Conservation (phyloP, 768 basidiomycete genomes). For the Leccinellum rugosiceps region DNA sequence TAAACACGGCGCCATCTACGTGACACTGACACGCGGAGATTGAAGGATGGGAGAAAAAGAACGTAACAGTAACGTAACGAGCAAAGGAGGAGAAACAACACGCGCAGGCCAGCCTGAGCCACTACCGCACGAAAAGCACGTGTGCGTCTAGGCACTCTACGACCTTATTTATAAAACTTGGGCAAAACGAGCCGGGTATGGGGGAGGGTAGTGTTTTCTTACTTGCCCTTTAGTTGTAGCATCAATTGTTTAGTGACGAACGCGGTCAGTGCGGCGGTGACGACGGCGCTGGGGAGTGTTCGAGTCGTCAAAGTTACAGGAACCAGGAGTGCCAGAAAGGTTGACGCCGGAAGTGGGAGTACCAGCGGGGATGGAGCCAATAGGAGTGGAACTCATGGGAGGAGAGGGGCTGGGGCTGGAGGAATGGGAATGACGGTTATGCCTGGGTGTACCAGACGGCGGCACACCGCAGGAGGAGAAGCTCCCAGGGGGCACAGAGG, state of each 20-base stretch:
- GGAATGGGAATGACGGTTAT: neutral
- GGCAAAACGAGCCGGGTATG: neutral
- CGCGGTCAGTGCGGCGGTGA: slow-evolving; percentile 1
- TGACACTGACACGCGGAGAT: neutral
- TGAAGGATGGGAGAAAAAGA: neutral
- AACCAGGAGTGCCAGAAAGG: neutral
- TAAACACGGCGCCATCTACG: neutral
- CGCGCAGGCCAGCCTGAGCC: neutral
- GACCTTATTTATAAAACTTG: neutral
- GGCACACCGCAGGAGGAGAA: no score
- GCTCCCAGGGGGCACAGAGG: no score
- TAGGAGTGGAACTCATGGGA: neutral
- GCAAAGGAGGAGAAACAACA: neutral
- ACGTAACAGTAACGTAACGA: neutral
- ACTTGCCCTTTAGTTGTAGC: neutral
- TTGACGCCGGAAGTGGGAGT: neutral
- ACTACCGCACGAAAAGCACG: neutral
- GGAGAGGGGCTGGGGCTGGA: neutral
- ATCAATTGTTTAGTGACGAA: neutral
- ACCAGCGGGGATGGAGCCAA: neutral
- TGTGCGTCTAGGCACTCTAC: neutral
- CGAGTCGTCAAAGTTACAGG: neutral
- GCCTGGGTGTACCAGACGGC: neutral
- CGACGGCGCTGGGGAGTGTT: neutral
- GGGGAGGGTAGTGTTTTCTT: neutral